These are phyloP conservation scores for Termitomyces eurrhizus DNA, from an alignment of 768 basidiomycete species.

Conservation along the genomic window DNA sequence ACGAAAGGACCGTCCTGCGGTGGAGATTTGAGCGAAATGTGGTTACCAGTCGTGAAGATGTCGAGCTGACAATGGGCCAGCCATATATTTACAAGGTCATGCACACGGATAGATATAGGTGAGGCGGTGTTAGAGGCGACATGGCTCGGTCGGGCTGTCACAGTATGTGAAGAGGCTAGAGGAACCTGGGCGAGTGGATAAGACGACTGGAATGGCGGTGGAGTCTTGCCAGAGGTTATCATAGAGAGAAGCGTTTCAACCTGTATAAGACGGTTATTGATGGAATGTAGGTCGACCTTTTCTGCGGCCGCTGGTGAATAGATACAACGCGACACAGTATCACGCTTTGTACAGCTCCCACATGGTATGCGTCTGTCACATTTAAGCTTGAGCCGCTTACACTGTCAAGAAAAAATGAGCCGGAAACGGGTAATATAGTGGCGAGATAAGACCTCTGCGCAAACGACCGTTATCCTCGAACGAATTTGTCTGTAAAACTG, in stretches of 20 bases:
- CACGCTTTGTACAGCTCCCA: slow-evolving; percentile 74
- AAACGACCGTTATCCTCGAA: slow-evolving; percentile 76
- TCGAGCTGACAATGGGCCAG: slow-evolving; percentile 47
- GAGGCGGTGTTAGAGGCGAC: slow-evolving; percentile 36
- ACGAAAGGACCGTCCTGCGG: slow-evolving; percentile 16
- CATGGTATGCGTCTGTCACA: slow-evolving; percentile 80
- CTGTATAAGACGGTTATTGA: slow-evolving; percentile 74
- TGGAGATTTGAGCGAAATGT: not conserved
- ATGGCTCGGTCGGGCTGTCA: slow-evolving; percentile 27
- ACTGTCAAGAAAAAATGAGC: slow-evolving; percentile 39
- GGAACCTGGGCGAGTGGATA: slow-evolving; percentile 26
- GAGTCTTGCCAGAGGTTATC: slow-evolving; percentile 36
- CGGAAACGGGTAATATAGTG: slow-evolving; percentile 1
- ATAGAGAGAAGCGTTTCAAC: slow-evolving; percentile 61
- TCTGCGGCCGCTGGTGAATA: slow-evolving; percentile 83
- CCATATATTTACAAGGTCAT: slow-evolving; percentile 61
- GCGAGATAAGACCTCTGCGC: slow-evolving; percentile 57
- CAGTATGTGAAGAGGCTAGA: slow-evolving; percentile 11
- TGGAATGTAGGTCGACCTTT: slow-evolving; percentile 83
- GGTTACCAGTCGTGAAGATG: slow-evolving; percentile 4
- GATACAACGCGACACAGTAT: slow-evolving; percentile 66
- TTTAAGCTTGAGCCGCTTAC: slow-evolving; percentile 84
- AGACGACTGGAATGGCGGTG: slow-evolving; percentile 32
- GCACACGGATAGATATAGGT: slow-evolving; percentile 49
- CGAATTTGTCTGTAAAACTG: slow-evolving; percentile 52